Evolutionary conservation across 2,329 filamentous ascomycete genomes (phyloP).

Genomic region (Amylocarpus encephaloides): DNA sequence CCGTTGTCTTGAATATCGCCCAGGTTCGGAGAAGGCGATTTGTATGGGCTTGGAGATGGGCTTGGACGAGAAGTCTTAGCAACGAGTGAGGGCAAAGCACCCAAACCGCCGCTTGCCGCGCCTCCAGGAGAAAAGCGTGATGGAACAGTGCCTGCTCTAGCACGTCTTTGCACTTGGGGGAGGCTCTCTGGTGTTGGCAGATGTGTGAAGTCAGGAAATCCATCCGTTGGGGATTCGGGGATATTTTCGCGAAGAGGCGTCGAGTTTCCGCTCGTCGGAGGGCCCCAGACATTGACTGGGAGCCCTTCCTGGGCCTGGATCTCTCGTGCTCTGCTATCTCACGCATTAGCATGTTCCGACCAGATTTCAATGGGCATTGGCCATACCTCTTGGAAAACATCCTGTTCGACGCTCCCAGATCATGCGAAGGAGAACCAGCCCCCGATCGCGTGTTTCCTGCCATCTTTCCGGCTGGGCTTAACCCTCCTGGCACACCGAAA

Average conservation of each 20-base stretch:
- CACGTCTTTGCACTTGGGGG: conserved; percentile 62
- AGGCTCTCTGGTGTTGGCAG: conserved; percentile 60
- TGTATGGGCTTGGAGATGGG: conserved; percentile 81
- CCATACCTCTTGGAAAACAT: conserved; percentile 89
- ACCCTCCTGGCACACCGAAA: conserved; percentile 60
- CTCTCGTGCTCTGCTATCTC: conserved; percentile 67
- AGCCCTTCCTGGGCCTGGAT: conserved; percentile 96
- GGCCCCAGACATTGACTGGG: conserved; percentile 74
- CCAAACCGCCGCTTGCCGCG: conserved; percentile 48
- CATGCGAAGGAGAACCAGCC: conserved; percentile 94
- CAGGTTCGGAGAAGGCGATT: conserved; percentile 55
- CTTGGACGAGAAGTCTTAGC: conserved; percentile 79
- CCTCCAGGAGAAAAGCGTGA: conserved; percentile 82
- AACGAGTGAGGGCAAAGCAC: conserved; percentile 46
- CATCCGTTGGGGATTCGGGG: conserved; percentile 91
- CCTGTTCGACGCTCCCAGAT: conserved; percentile 58
- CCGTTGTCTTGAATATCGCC: conserved; percentile 40
- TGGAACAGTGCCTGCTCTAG: conserved; percentile 90
- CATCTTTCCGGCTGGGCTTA: conserved; percentile 55
- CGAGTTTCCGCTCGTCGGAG: conserved; percentile 92
- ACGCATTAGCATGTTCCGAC: conserved; percentile 5
- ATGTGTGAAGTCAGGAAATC: conserved; percentile 83
- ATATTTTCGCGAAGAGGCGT: conserved; percentile 96
- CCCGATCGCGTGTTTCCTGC: conserved; percentile 63
- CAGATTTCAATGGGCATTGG: background rate